Evolutionary conservation across 805 yeast species (phyloP).

Genomic region (Candida takata): DNA sequence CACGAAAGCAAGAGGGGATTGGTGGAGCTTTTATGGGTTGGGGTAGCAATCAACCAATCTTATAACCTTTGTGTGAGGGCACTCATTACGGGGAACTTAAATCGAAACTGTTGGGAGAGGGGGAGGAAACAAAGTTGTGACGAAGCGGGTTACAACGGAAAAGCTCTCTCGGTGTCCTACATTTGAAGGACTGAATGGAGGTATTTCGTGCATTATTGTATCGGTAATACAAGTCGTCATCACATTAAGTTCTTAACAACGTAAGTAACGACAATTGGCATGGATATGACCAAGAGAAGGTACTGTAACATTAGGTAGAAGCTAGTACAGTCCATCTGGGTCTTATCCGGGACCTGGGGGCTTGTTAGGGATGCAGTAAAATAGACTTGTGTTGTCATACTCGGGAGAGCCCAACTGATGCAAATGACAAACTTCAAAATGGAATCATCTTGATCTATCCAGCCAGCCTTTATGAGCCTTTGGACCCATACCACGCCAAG

Average conservation of each 20-base stretch:
- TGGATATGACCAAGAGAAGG: constrained; percentile 52
- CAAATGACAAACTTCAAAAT: constrained; percentile 69
- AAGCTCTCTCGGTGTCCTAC: no score
- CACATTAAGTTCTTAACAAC: constrained; percentile 10
- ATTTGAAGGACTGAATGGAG: no score
- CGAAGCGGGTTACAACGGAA: no score
- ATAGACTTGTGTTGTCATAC: constrained; percentile 83
- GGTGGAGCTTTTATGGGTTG: no score
- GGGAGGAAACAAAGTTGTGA: neutral
- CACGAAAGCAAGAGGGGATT: no score
- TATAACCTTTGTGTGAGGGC: no score
- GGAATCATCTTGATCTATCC: constrained; percentile 44
- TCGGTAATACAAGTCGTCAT: no score
- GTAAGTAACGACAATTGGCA: constrained; percentile 51
- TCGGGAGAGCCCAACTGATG: constrained; percentile 73
- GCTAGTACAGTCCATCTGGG: constrained; percentile 80
- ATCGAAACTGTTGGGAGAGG: no score
- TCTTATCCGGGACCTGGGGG: constrained; percentile 46
- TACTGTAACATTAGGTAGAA: constrained; percentile 71
- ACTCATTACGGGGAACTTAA: no score
- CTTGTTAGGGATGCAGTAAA: constrained; percentile 76
- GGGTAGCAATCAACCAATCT: no score
- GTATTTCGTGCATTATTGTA: no score
- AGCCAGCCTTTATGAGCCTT: constrained; percentile 50
- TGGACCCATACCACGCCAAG: constrained; percentile 65